Conservation (phyloP, 2,329 filamentous ascomycete species). For the Aspergillus alliaceus region DNA sequence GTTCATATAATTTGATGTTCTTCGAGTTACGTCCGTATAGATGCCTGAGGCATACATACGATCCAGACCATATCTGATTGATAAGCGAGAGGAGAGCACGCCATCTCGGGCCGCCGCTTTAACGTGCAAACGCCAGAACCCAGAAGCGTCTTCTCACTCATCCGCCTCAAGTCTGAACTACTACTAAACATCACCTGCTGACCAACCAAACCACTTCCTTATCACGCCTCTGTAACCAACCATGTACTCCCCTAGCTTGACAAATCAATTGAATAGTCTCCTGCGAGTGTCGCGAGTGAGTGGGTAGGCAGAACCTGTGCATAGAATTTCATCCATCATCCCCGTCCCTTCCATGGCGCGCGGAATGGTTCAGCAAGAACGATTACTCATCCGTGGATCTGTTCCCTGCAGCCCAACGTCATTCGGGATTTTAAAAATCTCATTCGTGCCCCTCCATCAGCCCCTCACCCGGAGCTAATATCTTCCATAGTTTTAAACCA, state of each 20-base stretch:
- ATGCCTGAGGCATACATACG: slow-evolving; percentile 12
- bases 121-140: not conserved
- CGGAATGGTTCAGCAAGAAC: slow-evolving; percentile 4
- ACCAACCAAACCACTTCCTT: not conserved
- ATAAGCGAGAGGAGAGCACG: slow-evolving; percentile 34
- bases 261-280: slow-evolving; percentile 10
- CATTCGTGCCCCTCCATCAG: slow-evolving; percentile 23
- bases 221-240: slow-evolving; percentile 3
- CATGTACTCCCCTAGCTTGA: slow-evolving; percentile 16
- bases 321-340: not conserved
- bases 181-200: not conserved
- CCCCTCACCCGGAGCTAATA: slow-evolving; percentile 25
- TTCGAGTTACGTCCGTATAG: too few relatives aligned
- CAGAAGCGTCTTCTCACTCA: slow-evolving; percentile 14
- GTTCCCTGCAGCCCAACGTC: slow-evolving; percentile 25
- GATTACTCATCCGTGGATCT: slow-evolving; percentile 26
- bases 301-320: slow-evolving; percentile 15
- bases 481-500: slow-evolving; percentile 22
- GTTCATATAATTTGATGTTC: too few relatives aligned
- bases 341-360: slow-evolving; percentile 4
- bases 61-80: slow-evolving; percentile 31
- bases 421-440: slow-evolving; percentile 18
- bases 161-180: too few relatives aligned
- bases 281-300: slow-evolving; percentile 8
- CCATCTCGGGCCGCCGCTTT: slow-evolving; percentile 25